phyloP scores from a whole-genome alignment of 208 protist species.

The Leptomonas pyrrhocoris region DNA sequence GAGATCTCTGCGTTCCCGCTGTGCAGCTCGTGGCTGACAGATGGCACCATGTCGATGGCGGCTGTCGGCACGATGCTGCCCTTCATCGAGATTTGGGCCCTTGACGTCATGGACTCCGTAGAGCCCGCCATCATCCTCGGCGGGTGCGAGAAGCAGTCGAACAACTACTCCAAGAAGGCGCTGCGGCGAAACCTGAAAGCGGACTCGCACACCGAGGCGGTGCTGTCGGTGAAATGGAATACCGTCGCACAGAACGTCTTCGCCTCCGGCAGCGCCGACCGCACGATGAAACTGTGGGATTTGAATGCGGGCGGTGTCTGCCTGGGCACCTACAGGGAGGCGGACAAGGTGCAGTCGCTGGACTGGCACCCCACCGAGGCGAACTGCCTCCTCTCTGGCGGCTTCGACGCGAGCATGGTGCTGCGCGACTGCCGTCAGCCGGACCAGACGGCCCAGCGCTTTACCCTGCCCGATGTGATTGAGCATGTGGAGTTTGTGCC shows the following conservation, averaged over 20 bases:
- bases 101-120: constrained; percentile 96
- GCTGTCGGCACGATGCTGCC: constrained; percentile 97
- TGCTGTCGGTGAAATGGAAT: constrained; percentile 96
- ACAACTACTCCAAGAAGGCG: constrained; percentile 82
- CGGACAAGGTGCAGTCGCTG: constrained; percentile 92
- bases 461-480: constrained; percentile 51
- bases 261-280: constrained; percentile 94
- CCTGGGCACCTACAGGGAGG: constrained; percentile 92
- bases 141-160: constrained; percentile 56
- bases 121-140: constrained; percentile 93
- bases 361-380: constrained; percentile 88
- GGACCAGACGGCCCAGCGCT: constrained; percentile 60
- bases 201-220: constrained; percentile 93
- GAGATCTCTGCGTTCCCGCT: constrained; percentile 94
- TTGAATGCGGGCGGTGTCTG: constrained; percentile 72
- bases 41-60: constrained; percentile 89
- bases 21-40: constrained; percentile 94
- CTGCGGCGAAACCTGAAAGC: constrained; percentile 59
- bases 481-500: constrained; percentile 81
- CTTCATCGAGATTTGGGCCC: constrained; percentile 97
- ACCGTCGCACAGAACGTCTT: constrained; percentile 90
- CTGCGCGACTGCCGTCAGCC: constrained; percentile 87
- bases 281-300: constrained; percentile 97
- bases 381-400: constrained; percentile 85
- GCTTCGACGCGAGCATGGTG: constrained; percentile 75